Percentiles rank a stretch among this genome's conserved stretches.
phyloP scores from a whole-genome alignment of 108 stramenopile genomes.

The Pseudonitzschia multiseries region DNA sequence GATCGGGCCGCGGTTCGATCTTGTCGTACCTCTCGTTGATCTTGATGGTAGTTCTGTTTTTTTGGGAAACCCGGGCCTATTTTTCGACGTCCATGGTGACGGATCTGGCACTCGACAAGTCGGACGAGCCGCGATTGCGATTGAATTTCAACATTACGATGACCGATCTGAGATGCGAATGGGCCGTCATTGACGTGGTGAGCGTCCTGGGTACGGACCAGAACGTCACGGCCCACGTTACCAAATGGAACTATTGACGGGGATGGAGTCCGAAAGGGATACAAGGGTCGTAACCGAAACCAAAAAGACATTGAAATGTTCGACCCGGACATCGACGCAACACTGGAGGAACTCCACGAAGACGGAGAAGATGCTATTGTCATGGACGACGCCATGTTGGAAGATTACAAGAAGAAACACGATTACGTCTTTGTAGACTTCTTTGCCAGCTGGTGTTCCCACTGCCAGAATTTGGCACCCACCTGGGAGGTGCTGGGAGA shows the following conservation, averaged over 20 bases:
- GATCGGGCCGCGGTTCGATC: slow-evolving; percentile 66
- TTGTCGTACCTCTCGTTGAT: slow-evolving; percentile 63
- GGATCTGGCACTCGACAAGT: slow-evolving; percentile 75
- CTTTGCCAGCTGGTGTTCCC: slow-evolving; percentile 83
- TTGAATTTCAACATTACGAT: slow-evolving; percentile 96
- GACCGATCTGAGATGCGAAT: slow-evolving; percentile 90
- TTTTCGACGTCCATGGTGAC: slow-evolving; percentile 61
- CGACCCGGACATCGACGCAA: slow-evolving; percentile 68
- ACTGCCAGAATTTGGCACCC: slow-evolving; percentile 80
- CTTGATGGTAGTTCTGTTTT: slow-evolving; percentile 73
- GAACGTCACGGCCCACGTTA: slow-evolving; percentile 92
- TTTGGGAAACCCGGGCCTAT: slow-evolving; percentile 87
- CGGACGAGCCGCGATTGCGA: slow-evolving; percentile 52
- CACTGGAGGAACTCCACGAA: slow-evolving; percentile 85
- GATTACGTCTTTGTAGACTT: slow-evolving; percentile 68
- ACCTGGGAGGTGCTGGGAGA: slow-evolving; percentile 89
- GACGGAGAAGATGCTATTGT: slow-evolving; percentile 84
- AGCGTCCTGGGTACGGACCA: slow-evolving; percentile 89
- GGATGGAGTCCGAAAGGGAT: slow-evolving; percentile 75
- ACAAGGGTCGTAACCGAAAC: slow-evolving; percentile 80
- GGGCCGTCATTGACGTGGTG: slow-evolving; percentile 82
- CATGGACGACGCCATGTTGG: slow-evolving; percentile 54
- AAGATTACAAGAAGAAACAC: slow-evolving; percentile 40
- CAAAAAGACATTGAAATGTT: slow-evolving; percentile 71
- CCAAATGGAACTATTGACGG: slow-evolving; percentile 93